These are phyloP conservation scores for Pseudonectria buxi DNA, from an alignment of 2,329 filamentous ascomycete genomes.

Conservation along the genomic window DNA sequence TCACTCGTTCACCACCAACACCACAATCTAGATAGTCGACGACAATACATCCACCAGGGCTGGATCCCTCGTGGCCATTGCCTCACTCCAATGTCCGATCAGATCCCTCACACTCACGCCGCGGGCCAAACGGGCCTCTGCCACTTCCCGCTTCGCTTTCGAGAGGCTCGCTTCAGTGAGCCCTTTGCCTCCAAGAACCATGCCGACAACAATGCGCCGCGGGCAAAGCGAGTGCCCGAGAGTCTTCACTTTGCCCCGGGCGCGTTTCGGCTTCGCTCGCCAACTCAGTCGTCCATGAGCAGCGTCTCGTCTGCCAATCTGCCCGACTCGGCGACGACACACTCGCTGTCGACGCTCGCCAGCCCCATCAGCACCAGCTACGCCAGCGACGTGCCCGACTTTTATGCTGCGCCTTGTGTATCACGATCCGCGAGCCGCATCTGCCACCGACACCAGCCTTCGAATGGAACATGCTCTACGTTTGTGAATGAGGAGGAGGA, in stretches of 20 bases:
- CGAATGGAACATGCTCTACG: constrained; percentile 31
- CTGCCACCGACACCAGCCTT: constrained; percentile 27
- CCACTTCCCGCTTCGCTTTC: constrained; percentile 19
- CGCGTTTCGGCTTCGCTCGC: constrained; percentile 27
- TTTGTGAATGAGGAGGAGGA: constrained; percentile 33
- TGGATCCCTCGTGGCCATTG: background rate
- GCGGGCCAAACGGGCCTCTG: constrained; percentile 18
- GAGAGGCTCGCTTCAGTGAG: constrained; percentile 12
- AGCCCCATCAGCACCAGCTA: constrained; percentile 32
- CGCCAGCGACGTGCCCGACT: constrained; percentile 27
- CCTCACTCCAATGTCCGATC: constrained; percentile 14
- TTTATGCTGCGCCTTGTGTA: constrained; percentile 21
- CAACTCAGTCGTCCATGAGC: constrained; percentile 32
- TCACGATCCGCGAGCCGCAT: constrained; percentile 23
- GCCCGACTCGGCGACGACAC: constrained; percentile 33
- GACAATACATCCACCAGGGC: background rate
- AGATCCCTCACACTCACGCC: constrained; percentile 5
- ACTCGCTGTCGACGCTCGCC: constrained; percentile 28
- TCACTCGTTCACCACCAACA: background rate
- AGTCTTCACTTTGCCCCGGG: constrained; percentile 23
- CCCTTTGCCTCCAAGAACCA: constrained; percentile 12
- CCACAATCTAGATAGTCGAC: no score
- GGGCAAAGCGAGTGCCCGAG: constrained; percentile 23
- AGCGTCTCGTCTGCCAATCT: constrained; percentile 31
- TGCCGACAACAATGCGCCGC: constrained; percentile 2